Evolutionary conservation across 768 basidiomycete species (phyloP), one percentile per base, ranked within the genome.

Genomic region (Piloderma croceum): DNA sequence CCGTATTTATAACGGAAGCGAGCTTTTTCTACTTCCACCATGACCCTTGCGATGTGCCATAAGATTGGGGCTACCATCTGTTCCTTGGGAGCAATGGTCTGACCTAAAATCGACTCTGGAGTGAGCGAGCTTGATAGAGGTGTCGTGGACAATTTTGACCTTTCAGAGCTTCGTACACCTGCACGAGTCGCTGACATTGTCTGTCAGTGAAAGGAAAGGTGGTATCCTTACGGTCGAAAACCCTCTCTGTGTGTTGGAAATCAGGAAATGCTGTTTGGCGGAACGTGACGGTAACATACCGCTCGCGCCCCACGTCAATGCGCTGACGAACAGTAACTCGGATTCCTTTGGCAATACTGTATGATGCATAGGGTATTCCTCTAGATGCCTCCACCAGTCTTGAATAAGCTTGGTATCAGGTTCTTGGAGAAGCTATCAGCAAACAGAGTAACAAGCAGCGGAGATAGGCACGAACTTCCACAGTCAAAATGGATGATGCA

Each of bases 41-140:
- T 56, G 7, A 40, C 41, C n/a, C 47, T 38, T 11, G 43, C 54
- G 4, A 54, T 47, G 45, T 55, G 52, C 44, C 43, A 53, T n/a
- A 20, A 12, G 11, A 56, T 2, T 5, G 55, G 43, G 0, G 54
- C 50, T n/a, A 45, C 44, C 29, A 53, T 39, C 25, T 34, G 41
- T 17, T n/a, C n/a, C n/a, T n/a, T n/a, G n/a, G n/a, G n/a, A n/a
- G n/a, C n/a, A n/a, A n/a, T n/a, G n/a, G n/a, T n/a, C n/a, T n/a
- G n/a, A n/a, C n/a, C n/a, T 17, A 24, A 22, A 18, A 24, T 36
- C 15, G 20, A 31, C 38, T 10, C 19, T 34, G 41, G 9, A 9
- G 9, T 29, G 9, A 29, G 27, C 15, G 27, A 29, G 27, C 27
- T 20, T 31, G 29, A 23, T 9, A 20, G 36, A 29, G 11, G 18